Conservation (phyloP, 2,329 filamentous ascomycete genomes). For the Paecilomyces sp. region DNA sequence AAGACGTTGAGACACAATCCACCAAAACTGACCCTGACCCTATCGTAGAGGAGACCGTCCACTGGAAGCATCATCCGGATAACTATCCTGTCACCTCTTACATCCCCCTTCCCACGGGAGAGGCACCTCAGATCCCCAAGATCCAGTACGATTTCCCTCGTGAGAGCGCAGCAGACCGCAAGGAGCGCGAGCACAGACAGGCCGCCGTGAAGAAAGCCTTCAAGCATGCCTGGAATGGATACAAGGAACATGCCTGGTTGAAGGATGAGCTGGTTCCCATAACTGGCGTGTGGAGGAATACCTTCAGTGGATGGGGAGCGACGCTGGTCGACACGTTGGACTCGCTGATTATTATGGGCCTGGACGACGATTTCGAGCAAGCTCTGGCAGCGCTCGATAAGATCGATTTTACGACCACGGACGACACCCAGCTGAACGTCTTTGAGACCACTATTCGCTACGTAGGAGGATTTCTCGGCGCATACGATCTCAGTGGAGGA, state of each 20-base stretch:
- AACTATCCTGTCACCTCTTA: slow-evolving; percentile 67
- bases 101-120: slow-evolving; percentile 65
- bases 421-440: slow-evolving; percentile 64
- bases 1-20: background rate
- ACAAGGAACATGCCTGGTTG: slow-evolving; percentile 71
- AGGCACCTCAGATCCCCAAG: slow-evolving; percentile 61
- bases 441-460: slow-evolving; percentile 93
- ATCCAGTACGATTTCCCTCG: slow-evolving; percentile 66
- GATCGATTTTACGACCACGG: slow-evolving; percentile 77
- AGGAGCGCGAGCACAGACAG: slow-evolving; percentile 57
- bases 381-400: slow-evolving; percentile 60
- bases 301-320: slow-evolving; percentile 87
- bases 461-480: slow-evolving; percentile 74
- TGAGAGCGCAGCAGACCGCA: slow-evolving; percentile 55
- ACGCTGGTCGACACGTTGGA: slow-evolving; percentile 78
- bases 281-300: slow-evolving; percentile 61
- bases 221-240: slow-evolving; percentile 72
- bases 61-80: slow-evolving; percentile 68
- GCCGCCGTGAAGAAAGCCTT: slow-evolving; percentile 66
- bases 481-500: slow-evolving; percentile 77
- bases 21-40: background rate
- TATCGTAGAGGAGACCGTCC: slow-evolving; percentile 26
- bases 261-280: slow-evolving; percentile 81
- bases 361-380: slow-evolving; percentile 71
- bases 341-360: slow-evolving; percentile 76